Evolutionary conservation across 495 filamentous ascomycete species (phyloP).

Genomic region (Ascodesmis nigricans): DNA sequence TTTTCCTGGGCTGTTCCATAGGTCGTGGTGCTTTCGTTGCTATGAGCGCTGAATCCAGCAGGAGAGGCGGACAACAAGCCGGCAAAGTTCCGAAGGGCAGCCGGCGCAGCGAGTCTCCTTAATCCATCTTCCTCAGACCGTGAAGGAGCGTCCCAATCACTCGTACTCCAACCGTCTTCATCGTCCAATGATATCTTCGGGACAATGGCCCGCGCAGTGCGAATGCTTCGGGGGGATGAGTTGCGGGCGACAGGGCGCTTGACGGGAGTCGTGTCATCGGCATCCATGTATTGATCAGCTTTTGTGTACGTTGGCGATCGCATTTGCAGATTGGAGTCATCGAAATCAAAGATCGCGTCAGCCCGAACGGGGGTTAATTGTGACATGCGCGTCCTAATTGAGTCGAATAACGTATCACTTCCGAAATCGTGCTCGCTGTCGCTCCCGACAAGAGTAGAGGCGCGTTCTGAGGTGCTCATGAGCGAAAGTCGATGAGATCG

Average conservation of each 20-base stretch:
- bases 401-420: slow-evolving; percentile 85
- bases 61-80: slow-evolving; percentile 15
- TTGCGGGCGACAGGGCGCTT: too few relatives aligned
- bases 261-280: not conserved
- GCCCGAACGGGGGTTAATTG: slow-evolving; percentile 31
- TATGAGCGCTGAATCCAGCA: slow-evolving; percentile 10
- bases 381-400: slow-evolving; percentile 60
- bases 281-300: not conserved
- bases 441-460: slow-evolving; percentile 64
- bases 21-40: slow-evolving; percentile 17
- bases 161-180: slow-evolving; percentile 40
- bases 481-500: slow-evolving; percentile 21
- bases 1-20: slow-evolving; percentile 19
- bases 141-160: slow-evolving; percentile 19
- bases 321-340: not conserved
- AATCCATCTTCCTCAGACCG: slow-evolving; percentile 30
- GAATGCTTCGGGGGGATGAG: slow-evolving; percentile 2
- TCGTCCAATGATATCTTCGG: slow-evolving; percentile 24
- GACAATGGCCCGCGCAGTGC: slow-evolving; percentile 4
- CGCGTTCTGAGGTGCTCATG: slow-evolving; percentile 41
- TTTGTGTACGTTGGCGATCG: not conserved
- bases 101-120: too few relatives aligned
- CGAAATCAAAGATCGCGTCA: slow-evolving; percentile 69
- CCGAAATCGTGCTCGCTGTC: slow-evolving; percentile 63
- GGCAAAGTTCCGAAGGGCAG: too few relatives aligned